phyloP scores from a whole-genome alignment of 2,329 filamentous ascomycete species.

The Phyllosticta paracitricarpa region DNA sequence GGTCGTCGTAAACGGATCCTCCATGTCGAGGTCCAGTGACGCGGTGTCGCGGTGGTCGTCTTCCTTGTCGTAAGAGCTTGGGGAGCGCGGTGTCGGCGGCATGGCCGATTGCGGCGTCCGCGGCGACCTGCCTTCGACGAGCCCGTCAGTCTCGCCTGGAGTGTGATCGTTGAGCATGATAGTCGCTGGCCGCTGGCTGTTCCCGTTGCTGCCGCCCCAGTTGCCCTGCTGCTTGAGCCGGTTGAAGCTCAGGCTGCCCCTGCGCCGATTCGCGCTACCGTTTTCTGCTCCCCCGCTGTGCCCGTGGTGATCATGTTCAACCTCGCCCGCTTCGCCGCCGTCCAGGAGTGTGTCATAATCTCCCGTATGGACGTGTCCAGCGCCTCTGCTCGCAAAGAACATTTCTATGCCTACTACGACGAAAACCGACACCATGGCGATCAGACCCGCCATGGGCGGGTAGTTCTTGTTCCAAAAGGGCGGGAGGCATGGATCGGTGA shows the following conservation, averaged over 20 bases:
- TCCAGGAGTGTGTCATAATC: constrained; percentile 37
- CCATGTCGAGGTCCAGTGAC: constrained; percentile 23
- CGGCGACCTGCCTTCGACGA: constrained; percentile 23
- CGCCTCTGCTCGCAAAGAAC: constrained; percentile 66
- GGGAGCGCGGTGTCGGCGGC: constrained; percentile 2
- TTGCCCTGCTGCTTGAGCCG: constrained; percentile 18
- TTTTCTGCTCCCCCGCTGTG: constrained; percentile 4
- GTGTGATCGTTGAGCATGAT: constrained; percentile 23
- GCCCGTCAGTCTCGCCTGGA: constrained; percentile 20
- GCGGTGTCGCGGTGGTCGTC: constrained; percentile 22
- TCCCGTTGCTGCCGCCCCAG: background rate
- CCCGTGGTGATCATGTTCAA: constrained; percentile 9
- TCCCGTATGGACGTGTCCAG: constrained; percentile 46
- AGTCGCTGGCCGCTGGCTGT: constrained; percentile 19
- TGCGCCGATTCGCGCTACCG: constrained; percentile 14
- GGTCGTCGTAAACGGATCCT: constrained; percentile 11
- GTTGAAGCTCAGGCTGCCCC: constrained; percentile 22
- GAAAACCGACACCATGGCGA: constrained; percentile 32
- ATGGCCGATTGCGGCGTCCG: background rate
- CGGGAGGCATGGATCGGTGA: constrained; percentile 31
- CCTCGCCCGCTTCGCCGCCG: constrained; percentile 14
- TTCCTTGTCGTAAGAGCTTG: constrained; percentile 9
- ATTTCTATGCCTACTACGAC: constrained; percentile 80
- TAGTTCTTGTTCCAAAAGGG: constrained; percentile 31
- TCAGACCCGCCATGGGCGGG: constrained; percentile 28